Conservation (phyloP, 2,329 filamentous ascomycete species). For the Trichoderma atrobrunneum region DNA sequence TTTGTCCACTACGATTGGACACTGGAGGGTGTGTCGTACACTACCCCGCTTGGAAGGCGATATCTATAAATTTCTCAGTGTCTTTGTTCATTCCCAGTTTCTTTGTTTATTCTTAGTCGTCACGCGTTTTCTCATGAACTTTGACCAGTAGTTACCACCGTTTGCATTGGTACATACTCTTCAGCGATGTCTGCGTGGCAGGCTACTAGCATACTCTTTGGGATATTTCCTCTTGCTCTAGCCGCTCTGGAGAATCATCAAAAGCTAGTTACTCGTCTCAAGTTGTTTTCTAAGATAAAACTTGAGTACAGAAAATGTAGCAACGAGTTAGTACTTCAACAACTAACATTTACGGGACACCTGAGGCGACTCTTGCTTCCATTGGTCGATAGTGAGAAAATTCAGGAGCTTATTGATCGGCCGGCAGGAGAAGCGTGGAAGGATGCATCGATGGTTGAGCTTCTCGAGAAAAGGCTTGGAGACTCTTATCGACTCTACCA, state of each 20-base stretch:
- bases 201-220: not conserved
- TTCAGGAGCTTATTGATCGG: not conserved
- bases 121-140: not conserved
- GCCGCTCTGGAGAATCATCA: not conserved
- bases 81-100: no score
- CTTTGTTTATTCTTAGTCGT: not conserved
- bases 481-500: not conserved
- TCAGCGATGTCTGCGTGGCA: not conserved
- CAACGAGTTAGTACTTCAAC: fast-evolving
- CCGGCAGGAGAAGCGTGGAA: not conserved
- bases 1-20: not conserved
- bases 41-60: not conserved
- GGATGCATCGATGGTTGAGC: not conserved
- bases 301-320: not conserved
- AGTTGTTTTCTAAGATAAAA: not conserved
- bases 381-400: not conserved
- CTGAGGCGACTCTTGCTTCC: not conserved
- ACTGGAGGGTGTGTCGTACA: not conserved
- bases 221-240: not conserved
- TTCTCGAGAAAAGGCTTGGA: not conserved
- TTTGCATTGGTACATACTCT: not conserved
- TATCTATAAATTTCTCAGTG: not conserved
- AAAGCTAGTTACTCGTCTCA: not conserved
- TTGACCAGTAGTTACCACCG: not conserved
- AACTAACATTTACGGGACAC: not conserved